Base-by-base conservation (phyloP, 495 filamentous ascomycete genomes). In the Talaromyces stipitatus region DNA sequence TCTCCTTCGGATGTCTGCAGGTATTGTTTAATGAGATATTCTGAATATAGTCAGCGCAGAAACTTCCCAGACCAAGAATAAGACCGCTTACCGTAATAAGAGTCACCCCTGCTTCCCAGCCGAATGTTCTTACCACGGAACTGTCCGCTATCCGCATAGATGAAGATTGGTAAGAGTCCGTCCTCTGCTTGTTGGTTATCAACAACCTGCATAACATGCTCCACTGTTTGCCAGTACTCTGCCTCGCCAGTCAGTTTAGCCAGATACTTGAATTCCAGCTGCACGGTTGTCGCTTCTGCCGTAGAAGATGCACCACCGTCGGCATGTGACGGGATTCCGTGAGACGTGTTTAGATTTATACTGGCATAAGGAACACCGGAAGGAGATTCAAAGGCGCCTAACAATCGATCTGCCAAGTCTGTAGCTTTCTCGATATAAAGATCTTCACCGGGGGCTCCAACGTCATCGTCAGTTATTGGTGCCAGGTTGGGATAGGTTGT, bases 201-300 rank as follows among this genome's bases (percentile, higher is more conserved):
- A 11, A 97, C 82, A 9, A 94, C 80, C 67, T 96, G 64, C 72
- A 99, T 97, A 0, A 95, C 91, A 59, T 87, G 89, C 71, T 97
- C 95, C 12, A 86, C 91, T 61, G 85, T 83, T 47, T 86, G 82
- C 94, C 94, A 98, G 64, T 91, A 97, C 55, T 88, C 79, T 12
- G 85, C 83, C 70, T 99, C 94, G 16, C 94, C 95, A 0, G 91
- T 97, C 57, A 99, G 75, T 66, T 95, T 95, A 46, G 94, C 88
- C 18, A 99, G 79, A 64, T 99, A 99, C 64, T 99, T 99, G 79
- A 97, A 88, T 71, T 99, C 94, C 11, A 99, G 80, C 72, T 99
- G 94, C 45, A 97, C 66, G 3, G 88, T 92, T 2, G 91, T 88
- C 1, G 95, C 89, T 73, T 97, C 95, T 8, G 94, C 89, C 0